Conservation (phyloP, 2,329 filamentous ascomycete genomes). For the Podosphaera aphanis region DNA sequence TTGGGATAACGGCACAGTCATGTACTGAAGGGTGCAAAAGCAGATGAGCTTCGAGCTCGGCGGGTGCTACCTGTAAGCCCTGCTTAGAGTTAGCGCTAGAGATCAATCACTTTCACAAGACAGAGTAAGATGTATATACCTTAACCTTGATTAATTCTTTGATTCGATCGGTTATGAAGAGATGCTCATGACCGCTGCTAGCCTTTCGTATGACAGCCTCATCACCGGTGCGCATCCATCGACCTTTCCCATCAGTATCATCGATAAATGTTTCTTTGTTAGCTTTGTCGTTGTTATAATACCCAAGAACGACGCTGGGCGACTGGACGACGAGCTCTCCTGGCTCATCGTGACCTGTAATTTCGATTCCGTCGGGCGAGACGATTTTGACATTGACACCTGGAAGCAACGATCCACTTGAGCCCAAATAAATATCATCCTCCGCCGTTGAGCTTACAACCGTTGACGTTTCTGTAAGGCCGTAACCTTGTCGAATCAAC, state of each 20-base stretch:
- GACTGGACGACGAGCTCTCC: conserved; percentile 64
- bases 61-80: conserved; percentile 64
- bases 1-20: conserved; percentile 56
- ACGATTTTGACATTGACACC: conserved; percentile 42
- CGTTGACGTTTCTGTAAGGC: conserved; percentile 55
- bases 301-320: conserved; percentile 58
- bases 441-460: conserved; percentile 37
- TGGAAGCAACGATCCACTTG: conserved; percentile 46
- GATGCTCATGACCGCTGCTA: conserved; percentile 48
- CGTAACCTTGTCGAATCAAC: conserved; percentile 48
- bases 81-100: too few species aligned
- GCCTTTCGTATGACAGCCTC: conserved; percentile 48
- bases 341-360: conserved; percentile 40
- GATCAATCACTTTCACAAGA: too few species aligned
- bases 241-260: conserved; percentile 36
- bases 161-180: conserved; percentile 66
- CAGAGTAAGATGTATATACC: conserved; percentile 23
- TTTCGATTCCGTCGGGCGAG: conserved; percentile 41
- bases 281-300: conserved; percentile 67
- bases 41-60: conserved; percentile 60
- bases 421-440: conserved; percentile 45
- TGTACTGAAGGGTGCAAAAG: conserved; percentile 52
- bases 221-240: conserved; percentile 60
- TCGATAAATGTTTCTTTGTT: conserved; percentile 54
- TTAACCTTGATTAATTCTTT: conserved; percentile 63